Base-by-base conservation (phyloP, 148 eudicot species). In the Fagopyrum tataricum region DNA sequence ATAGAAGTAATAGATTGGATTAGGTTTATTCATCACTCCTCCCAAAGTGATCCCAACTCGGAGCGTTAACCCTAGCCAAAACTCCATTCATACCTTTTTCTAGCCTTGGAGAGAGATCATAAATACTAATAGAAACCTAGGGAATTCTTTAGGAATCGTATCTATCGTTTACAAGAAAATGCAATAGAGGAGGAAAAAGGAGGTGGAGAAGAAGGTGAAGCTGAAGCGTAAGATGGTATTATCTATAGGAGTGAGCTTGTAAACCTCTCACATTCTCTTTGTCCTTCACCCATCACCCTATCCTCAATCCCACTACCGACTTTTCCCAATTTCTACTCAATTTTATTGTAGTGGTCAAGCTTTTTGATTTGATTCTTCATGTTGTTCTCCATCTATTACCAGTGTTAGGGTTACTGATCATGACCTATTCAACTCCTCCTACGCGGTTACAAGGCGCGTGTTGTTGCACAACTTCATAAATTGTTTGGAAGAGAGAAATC, bases 191-290 rank as follows among this genome's bases (percentile, higher is more conserved):
- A n/a, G n/a, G n/a, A n/a, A n/a, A n/a, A n/a, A n/a, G n/a, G n/a
- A n/a, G n/a, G n/a, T n/a, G n/a, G n/a, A n/a, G n/a, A n/a, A 18
- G 61, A 55, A n/a, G n/a, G n/a, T n/a, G n/a, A n/a, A 55, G 66
- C 12, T 21, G 24, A 21, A 58, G 39, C 18, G 37, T 24, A 15
- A 5, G 6, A 42, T 31, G 42, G 15, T 71, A 74, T 10, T n/a
- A 81, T 74, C 78, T 76, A 39, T 75, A 71, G 73, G 71, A 72
- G 78, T 44, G 48, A 76, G 66, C 68, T 55, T 39, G 24, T 23
- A 15, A 62, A 59, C 85, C 6, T 78, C 81, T 73, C 81, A 79
- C 24, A 39, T 84, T 42, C 53, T 85, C 78, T 76, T 86, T 80
- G 78, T 76, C 70, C 77, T 83, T 74, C 80, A n/a, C 77, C 76